These are phyloP conservation scores for Leccinum boreale DNA, from an alignment of 768 basidiomycete species.

Conservation along the genomic window DNA sequence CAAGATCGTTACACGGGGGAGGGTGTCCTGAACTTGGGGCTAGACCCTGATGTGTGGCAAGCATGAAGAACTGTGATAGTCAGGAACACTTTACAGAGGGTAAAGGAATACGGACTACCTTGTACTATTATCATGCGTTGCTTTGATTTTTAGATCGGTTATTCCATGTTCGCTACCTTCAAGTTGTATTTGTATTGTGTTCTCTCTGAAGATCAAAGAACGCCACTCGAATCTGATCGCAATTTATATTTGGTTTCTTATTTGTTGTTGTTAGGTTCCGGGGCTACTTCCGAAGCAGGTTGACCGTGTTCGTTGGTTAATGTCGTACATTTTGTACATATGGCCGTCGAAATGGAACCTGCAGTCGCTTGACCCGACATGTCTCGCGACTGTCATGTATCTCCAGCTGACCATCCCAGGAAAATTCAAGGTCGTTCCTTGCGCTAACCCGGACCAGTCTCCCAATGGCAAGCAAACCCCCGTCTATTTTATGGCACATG, in stretches of 20 bases:
- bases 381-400: slow-evolving; percentile 62
- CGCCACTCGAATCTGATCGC: neutral
- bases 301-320: slow-evolving; percentile 17
- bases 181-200: neutral
- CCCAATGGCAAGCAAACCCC: slow-evolving; percentile 56
- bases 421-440: slow-evolving; percentile 59
- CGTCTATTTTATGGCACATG: neutral
- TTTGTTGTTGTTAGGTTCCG: slow-evolving; percentile 20
- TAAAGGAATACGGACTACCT: neutral
- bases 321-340: slow-evolving; percentile 45
- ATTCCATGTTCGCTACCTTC: neutral
- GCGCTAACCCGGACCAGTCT: slow-evolving; percentile 66
- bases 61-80: neutral
- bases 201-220: neutral
- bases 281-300: slow-evolving; percentile 1
- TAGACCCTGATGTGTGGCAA: neutral
- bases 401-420: slow-evolving; percentile 69
- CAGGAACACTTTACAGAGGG: neutral
- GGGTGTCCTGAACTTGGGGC: slow-evolving; percentile 10
- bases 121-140: neutral
- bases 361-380: slow-evolving; percentile 64
- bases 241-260: neutral
- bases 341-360: slow-evolving; percentile 70
- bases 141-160: neutral
- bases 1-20: slow-evolving; percentile 14